A percentile compares a stretch with the other conserved stretches of the same genome.
phyloP scores from a whole-genome alignment of 83 land plant genomes.

The Diphasiastrum complanatum region DNA sequence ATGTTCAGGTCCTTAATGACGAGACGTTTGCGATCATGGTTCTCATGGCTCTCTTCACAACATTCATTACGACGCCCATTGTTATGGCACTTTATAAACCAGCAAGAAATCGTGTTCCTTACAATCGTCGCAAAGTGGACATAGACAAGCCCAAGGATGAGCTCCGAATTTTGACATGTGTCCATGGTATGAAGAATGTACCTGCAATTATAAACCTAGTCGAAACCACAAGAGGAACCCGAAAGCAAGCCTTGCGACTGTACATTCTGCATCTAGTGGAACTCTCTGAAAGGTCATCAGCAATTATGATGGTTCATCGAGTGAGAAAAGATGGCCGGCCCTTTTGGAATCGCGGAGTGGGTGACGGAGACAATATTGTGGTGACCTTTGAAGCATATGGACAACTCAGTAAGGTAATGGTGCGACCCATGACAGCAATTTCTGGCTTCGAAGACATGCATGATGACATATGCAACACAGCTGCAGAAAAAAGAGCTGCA shows the following conservation, averaged over 20 bases:
- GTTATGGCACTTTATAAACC: constrained; percentile 42
- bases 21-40: constrained; percentile 33
- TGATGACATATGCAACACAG: constrained; percentile 54
- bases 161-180: constrained; percentile 56
- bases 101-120: constrained; percentile 40
- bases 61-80: constrained; percentile 44
- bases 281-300: constrained; percentile 38
- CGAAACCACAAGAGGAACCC: constrained; percentile 30
- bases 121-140: constrained; percentile 37
- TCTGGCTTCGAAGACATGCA: constrained; percentile 52
- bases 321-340: constrained; percentile 47
- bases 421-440: constrained; percentile 51
- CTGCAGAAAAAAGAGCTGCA: constrained; percentile 42
- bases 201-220: constrained; percentile 43
- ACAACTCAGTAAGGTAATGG: constrained; percentile 41
- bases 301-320: constrained; percentile 48
- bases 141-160: constrained; percentile 38
- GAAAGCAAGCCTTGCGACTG: constrained; percentile 25
- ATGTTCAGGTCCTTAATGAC: constrained; percentile 29
- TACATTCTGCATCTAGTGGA: constrained; percentile 35
- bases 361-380: constrained; percentile 21
- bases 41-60: constrained; percentile 34
- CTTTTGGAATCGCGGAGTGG: constrained; percentile 26
- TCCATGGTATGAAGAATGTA: constrained; percentile 50
- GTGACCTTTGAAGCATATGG: constrained; percentile 41